These are phyloP conservation scores for Castanospermum australe DNA, from an alignment of 306 rosid species.

Conservation along the genomic window DNA sequence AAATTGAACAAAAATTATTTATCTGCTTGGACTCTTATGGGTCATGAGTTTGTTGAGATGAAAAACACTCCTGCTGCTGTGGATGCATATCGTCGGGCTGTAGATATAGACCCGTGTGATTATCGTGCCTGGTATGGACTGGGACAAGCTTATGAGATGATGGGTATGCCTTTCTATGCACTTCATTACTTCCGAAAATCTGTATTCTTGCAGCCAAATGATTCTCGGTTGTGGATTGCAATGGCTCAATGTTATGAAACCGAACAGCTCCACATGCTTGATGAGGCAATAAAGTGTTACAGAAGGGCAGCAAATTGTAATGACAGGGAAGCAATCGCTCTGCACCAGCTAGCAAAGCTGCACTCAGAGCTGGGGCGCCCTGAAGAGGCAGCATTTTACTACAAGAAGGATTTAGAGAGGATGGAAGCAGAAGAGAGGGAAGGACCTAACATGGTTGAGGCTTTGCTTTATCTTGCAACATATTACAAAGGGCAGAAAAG, in stretches of 20 bases:
- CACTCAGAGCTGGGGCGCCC: conserved; percentile 63
- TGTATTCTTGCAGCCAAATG: conserved; percentile 88
- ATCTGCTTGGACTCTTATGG: conserved; percentile 99
- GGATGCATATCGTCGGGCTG: conserved; percentile 96
- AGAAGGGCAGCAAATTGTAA: conserved; percentile 81
- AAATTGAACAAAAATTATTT: conserved; percentile 90
- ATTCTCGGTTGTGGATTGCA: conserved; percentile 95
- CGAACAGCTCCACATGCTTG: conserved; percentile 84
- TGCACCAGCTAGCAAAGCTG: conserved; percentile 82
- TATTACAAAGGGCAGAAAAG: conserved; percentile 54
- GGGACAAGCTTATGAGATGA: conserved; percentile 99
- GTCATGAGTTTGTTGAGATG: conserved; percentile 98
- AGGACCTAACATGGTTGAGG: conserved; percentile 95
- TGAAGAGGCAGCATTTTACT: conserved; percentile 92
- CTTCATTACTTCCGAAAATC: conserved; percentile 93
- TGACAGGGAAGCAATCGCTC: conserved; percentile 93
- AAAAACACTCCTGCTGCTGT: conserved; percentile 97
- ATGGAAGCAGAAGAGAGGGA: conserved; percentile 98
- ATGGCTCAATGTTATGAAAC: conserved; percentile 94
- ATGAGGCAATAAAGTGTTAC: conserved; percentile 89
- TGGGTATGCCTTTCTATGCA: conserved; percentile 94
- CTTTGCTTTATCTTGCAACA: conserved; percentile 74
- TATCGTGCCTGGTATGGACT: conserved; percentile 99
- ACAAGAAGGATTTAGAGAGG: conserved; percentile 89
- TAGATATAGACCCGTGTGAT: conserved; percentile 82